Conservation (phyloP, 2,329 filamentous ascomycete species). For the Clarireedia homoeocarpa region DNA sequence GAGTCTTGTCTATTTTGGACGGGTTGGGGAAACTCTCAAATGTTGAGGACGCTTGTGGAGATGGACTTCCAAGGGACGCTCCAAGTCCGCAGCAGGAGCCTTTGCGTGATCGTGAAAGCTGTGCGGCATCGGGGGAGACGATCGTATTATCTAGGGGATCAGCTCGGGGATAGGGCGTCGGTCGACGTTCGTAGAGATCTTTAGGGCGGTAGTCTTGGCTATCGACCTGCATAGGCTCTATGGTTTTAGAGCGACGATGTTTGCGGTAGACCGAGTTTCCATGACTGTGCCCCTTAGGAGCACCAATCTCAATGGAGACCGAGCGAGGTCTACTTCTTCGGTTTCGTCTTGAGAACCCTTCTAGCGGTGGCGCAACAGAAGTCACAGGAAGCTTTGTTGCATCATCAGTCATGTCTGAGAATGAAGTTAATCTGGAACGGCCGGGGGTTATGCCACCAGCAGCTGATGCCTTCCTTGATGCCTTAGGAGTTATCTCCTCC, state of each 20-base stretch:
- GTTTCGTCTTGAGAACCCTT: neutral
- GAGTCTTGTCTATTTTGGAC: neutral
- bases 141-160: neutral
- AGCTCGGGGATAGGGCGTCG: slow-evolving; percentile 16
- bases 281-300: neutral
- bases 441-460: neutral
- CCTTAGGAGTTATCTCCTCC: neutral
- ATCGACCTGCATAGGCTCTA: slow-evolving; percentile 4
- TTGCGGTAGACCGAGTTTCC: neutral
- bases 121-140: neutral
- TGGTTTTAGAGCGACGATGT: slow-evolving; percentile 6
- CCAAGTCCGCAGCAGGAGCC: neutral
- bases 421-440: neutral
- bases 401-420: neutral
- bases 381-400: neutral
- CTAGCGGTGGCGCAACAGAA: neutral
- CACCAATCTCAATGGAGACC: slow-evolving; percentile 2
- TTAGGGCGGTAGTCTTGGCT: neutral
- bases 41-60: neutral
- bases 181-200: slow-evolving; percentile 8
- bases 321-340: neutral
- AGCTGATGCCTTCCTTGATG: neutral
- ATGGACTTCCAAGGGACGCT: neutral
- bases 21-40: slow-evolving; percentile 7
- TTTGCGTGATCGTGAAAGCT: neutral